phyloP scores from a whole-genome alignment of 176 grass and related monocot genomes.

The Carex myosuroides region DNA sequence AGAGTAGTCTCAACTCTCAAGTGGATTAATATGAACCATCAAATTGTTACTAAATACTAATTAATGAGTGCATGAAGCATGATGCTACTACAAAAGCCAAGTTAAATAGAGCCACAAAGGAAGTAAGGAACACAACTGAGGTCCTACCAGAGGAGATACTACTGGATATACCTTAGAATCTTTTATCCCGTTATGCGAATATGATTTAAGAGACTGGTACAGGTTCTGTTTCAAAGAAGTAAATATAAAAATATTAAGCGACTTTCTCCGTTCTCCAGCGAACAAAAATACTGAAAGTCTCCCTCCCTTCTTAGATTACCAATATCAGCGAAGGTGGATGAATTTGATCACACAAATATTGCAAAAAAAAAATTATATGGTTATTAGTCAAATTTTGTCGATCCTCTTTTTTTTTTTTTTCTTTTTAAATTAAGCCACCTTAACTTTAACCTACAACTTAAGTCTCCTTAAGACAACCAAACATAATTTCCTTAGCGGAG shows the following conservation, averaged over 20 bases:
- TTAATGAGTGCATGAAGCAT: background rate
- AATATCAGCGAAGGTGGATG: background rate
- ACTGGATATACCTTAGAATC: background rate
- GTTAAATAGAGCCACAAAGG: background rate
- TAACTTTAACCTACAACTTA: too few species aligned
- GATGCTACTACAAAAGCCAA: background rate
- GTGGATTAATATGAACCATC: background rate
- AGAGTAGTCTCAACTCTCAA: background rate
- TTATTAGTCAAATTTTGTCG: too few species aligned
- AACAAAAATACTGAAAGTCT: background rate
- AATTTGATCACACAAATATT: background rate
- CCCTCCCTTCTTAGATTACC: background rate
- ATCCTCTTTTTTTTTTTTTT: too few species aligned
- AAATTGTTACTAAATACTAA: background rate
- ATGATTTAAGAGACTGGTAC: background rate
- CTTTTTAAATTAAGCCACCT: too few species aligned
- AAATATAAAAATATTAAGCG: background rate
- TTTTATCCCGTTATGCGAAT: background rate
- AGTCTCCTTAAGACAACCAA: too few species aligned
- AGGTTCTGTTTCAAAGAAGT: too few species aligned
- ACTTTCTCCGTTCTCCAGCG: background rate
- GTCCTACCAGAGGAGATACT: background rate
- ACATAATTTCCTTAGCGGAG: too few species aligned
- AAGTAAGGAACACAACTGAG: background rate
- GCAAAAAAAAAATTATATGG: background rate